A percentile compares a stretch with the other conserved stretches of the same genome.
These are phyloP conservation scores for Hymenoscyphus scutula DNA, from an alignment of 2,329 filamentous ascomycete genomes.

Conservation along the genomic window DNA sequence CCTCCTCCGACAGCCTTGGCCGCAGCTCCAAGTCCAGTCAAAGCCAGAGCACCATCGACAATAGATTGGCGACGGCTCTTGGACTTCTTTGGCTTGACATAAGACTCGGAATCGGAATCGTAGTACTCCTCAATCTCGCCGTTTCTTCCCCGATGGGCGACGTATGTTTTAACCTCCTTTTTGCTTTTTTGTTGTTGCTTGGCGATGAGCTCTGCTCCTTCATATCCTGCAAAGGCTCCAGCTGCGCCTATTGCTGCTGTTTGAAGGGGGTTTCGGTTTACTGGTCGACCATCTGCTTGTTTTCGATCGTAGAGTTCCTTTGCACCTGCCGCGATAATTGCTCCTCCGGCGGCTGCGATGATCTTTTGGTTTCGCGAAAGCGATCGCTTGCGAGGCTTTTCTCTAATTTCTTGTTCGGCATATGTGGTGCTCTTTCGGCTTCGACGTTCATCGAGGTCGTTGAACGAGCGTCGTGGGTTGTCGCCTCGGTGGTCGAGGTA, in stretches of 20 bases:
- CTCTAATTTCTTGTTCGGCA: constrained; percentile 57
- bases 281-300: constrained; percentile 47
- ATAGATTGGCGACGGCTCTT: constrained; percentile 63
- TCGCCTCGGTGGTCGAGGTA: constrained; percentile 53
- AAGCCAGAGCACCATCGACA: constrained; percentile 60
- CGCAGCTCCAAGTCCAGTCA: constrained; percentile 59
- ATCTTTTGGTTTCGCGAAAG: constrained; percentile 65
- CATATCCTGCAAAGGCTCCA: constrained; percentile 62
- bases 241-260: constrained; percentile 62
- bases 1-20: constrained; percentile 57
- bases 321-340: constrained; percentile 61
- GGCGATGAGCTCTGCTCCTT: constrained; percentile 61
- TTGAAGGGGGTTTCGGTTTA: constrained; percentile 56
- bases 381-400: constrained; percentile 44
- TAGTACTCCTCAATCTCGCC: constrained; percentile 54
- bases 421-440: constrained; percentile 47
- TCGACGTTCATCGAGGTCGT: constrained; percentile 45
- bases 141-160: constrained; percentile 53
- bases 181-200: constrained; percentile 43
- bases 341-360: constrained; percentile 62
- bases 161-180: constrained; percentile 47
- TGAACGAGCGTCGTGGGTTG: constrained; percentile 47
- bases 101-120: constrained; percentile 49
- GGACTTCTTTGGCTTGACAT: constrained; percentile 42
- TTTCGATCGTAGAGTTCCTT: constrained; percentile 66